Evolutionary conservation across 106 monocot genomes (phyloP).

Genomic region (Dendrobium chrysotoxum): DNA sequence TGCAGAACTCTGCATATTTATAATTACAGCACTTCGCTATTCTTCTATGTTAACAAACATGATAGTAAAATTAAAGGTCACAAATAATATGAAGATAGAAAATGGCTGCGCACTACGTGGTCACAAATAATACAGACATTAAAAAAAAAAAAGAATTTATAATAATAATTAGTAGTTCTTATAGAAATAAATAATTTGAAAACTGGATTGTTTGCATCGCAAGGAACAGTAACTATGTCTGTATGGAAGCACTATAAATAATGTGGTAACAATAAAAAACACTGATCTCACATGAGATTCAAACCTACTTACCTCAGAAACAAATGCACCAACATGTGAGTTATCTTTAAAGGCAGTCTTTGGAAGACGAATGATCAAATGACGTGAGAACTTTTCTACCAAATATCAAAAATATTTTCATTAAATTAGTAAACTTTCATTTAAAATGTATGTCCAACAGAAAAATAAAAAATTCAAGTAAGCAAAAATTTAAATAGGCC

Average conservation of each 20-base stretch:
- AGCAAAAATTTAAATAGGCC: not conserved
- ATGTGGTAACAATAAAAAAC: not conserved
- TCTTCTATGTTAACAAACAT: not conserved
- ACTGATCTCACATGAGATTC: not conserved
- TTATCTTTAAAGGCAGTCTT: conserved; percentile 88
- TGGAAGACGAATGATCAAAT: conserved; percentile 78
- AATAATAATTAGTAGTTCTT: not conserved
- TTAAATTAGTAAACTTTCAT: not conserved
- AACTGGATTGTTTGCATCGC: not conserved
- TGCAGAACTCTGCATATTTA: too few relatives aligned
- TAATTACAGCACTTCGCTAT: not conserved
- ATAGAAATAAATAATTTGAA: not conserved
- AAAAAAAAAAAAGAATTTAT: not conserved
- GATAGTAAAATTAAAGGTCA: not conserved
- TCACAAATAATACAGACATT: not conserved
- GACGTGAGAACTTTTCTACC: conserved; percentile 92
- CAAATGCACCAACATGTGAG: conserved; percentile 86
- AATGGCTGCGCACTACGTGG: not conserved
- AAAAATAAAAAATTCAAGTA: not conserved
- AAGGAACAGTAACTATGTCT: not conserved
- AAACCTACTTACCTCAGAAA: conserved; percentile 62
- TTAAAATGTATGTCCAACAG: not conserved
- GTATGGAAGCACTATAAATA: not conserved
- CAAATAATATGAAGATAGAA: not conserved
- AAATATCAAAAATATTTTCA: conserved; percentile 1